Base-by-base conservation (phyloP, 805 yeast species). In the Cyberlindnera japonica region DNA sequence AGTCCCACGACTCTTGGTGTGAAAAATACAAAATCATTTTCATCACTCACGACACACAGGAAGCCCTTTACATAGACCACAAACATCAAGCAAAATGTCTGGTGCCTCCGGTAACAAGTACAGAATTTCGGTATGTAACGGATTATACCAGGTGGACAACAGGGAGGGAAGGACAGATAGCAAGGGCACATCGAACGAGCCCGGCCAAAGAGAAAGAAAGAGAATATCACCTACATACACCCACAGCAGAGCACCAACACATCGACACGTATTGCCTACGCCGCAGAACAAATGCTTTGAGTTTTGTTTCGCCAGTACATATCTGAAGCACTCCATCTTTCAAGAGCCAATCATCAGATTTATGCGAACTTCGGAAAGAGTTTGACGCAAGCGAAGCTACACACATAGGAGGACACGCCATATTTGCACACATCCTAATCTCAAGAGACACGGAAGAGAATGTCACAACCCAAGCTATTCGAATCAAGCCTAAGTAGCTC, bases 91-190 rank as follows among this genome's bases (percentile, higher is more conserved):
- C 59, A 74, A 66, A 72, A 83, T 83, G 91, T 82, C 89, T 72
- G 95, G 95, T 81, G 93, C 96, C 78, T 87, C 95, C 74, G 97
- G 99, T 81, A 93, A 89, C 84, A 91, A 91, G 81, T 93, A 84
- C 88, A 89, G 97, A 79, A 88, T 91, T 86, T 89, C 99, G 74
- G 95, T 86, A 86, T 74, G 95, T 85, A 26, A 33, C 14, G 24
- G 33, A 23, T 21, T 24, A 43, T 26, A 21, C 51, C 17, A 15
- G 23, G 16, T 24, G 19, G 33, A 20, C 24, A 20, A 18, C 11
- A 20, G 29, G 13, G 32, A 27, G n/a, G 4, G 26, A 35, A 31
- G 26, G 35, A 19, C 4, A 13, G 16, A 18, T 6, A 16, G 8
- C 15, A 20, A 33, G 32, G 17, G 30, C 33, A 15, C 32, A 9